Evolutionary conservation across 2,329 filamentous ascomycete genomes (phyloP), one percentile per base, ranked within the genome.

Genomic region (Geosmithia putterillii): DNA sequence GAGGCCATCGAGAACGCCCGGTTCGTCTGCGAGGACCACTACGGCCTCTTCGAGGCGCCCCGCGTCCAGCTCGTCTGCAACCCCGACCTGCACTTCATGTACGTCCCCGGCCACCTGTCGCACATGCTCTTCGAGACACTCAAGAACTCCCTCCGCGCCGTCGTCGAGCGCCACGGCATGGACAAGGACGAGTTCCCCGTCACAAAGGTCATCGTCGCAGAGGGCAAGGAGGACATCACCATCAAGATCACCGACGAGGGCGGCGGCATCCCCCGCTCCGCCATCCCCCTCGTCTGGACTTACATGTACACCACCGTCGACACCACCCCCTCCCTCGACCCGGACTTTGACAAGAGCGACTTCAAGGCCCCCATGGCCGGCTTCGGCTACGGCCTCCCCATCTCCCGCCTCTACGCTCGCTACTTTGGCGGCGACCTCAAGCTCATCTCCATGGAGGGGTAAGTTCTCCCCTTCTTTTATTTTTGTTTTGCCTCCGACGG

Each of bases 291-390:
- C 14, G 92, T 96, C n/a, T 98, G 92, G 92, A 98, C 92, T 12
- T 98, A 98, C 63, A 98, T 96, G 92, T 98, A 98, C 63, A 98
- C 92, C 32, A 98, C 92, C 2, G 92, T 98, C 50, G 92, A 96
- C 62, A 81, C 89, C 53, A 96, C 92, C 19, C 92, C 92, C 14
- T 94, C 81, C 57, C 69, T 98, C 48, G 92, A 98, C 58, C 92
- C 92, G 1, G 90, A 96, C 60, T 98, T 96, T 62, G 90, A 98
- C 65, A 94, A 96, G 69, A 95, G 83, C 65, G 92, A 98, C 62
- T 98, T 98, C 72, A 96, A 98, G 64, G 92, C 92, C 12, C 92
- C 92, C 2, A 96, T 98, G 92, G 92, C 92, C 48, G 92, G 92
- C 2, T 98, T 96, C 57, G 92, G 92, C n/a, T 98, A 98, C 57